Base-by-base conservation (phyloP, 108 stramenopile species). In the Conticribra weissflogii region DNA sequence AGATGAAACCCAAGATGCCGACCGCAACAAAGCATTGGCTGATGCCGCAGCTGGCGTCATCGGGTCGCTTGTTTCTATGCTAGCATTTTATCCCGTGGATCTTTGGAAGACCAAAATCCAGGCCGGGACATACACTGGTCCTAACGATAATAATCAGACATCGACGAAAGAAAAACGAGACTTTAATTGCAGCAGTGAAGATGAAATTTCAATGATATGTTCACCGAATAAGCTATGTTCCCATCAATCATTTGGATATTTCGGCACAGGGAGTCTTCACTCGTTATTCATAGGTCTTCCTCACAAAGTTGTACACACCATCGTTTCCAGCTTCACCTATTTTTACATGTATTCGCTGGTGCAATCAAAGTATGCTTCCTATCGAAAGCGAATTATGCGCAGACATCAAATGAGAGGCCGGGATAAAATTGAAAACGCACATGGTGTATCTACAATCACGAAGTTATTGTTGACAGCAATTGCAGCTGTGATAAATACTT, bases 1-100 rank as follows among this genome's bases (percentile, higher is more conserved):
- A 2, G 19, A 65, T n/a, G 32, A 52, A 33, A 2, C 58, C 19
- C 5, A 53, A 24, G 52, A 65, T 21, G 24, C 25, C 1, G 64
- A 55, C 25, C 72, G 72, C 30, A 48, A 56, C 33, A 66, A 66
- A 56, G 96, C 96, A 1, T 48, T 96, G 31, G 83, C 93, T 23
- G 94, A 96, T 74, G 94, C 96, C 45, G 17, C 86, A 22, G 89
- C 93, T 5, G 94, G 94, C 19, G 88, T 92, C 25, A 63, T 82
- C 24, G 96, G 91, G 3, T 88, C 90, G 4, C 51, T 95, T 30
- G 72, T 93, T n/a, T 75, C 95, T n/a, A 76, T 95, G 52, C 84
- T 88, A 74, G 72, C 82, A 23, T 97, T 96, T 66, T 96, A 97
- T 77, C 96, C 95, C 3, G 73, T 96, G 30, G 96, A 97, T 74